Percentiles rank a stretch among this genome's conserved stretches.
These are phyloP conservation scores for Verticillium nubilum DNA, from an alignment of 2,329 filamentous ascomycete genomes.

Conservation along the genomic window DNA sequence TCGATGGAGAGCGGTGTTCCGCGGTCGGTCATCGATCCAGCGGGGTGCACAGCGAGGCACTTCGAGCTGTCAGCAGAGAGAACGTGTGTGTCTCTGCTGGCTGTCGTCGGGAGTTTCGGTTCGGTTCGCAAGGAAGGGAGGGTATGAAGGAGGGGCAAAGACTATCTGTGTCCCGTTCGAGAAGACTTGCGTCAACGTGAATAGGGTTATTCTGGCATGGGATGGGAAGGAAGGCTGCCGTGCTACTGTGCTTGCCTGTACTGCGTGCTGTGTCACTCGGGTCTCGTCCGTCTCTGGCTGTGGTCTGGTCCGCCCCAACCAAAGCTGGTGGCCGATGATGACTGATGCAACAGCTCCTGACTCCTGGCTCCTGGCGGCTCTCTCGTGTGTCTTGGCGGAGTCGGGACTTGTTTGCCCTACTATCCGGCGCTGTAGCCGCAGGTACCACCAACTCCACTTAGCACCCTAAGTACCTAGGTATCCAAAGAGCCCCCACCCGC, in stretches of 20 bases:
- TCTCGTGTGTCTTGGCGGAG: neutral
- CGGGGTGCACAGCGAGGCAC: neutral
- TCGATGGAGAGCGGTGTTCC: neutral
- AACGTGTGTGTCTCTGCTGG: neutral
- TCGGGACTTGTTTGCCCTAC: neutral
- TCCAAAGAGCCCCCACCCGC: neutral
- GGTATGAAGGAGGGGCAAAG: neutral
- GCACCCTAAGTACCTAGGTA: too few species aligned
- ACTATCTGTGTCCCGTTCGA: neutral
- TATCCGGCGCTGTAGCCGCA: neutral
- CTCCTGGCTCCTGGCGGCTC: neutral
- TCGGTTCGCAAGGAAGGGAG: neutral
- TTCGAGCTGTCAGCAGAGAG: neutral
- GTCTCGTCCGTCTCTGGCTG: neutral
- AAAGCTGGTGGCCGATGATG: neutral
- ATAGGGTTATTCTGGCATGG: too few species aligned
- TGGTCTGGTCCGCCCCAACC: neutral
- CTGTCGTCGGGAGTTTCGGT: neutral
- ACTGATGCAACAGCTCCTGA: neutral
- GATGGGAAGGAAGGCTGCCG: too few species aligned
- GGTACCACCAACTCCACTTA: neutral
- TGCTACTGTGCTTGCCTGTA: too few species aligned
- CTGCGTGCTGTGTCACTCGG: neutral
- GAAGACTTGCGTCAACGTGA: neutral
- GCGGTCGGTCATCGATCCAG: neutral